Conservation (phyloP, 768 basidiomycete species). For the Trametes elegans region DNA sequence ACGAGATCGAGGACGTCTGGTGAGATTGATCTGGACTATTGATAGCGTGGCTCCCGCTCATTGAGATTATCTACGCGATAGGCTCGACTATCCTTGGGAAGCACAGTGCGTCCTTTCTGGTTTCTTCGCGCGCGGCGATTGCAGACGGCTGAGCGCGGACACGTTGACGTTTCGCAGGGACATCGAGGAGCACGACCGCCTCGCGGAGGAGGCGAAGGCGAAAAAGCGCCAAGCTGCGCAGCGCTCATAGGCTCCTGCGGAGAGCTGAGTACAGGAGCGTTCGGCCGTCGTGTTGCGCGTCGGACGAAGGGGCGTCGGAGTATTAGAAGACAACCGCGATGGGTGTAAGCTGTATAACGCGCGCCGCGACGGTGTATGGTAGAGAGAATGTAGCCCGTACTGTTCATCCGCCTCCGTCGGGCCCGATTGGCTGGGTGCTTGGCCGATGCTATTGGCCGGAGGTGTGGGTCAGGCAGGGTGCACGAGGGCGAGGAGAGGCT, state of each 20-base stretch:
- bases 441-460: slow-evolving; percentile 6
- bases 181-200: slow-evolving; percentile 73
- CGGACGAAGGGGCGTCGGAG: not conserved
- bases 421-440: slow-evolving; percentile 1
- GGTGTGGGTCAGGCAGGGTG: not conserved
- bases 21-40: slow-evolving; percentile 34
- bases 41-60: slow-evolving; percentile 7
- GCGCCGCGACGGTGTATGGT: not conserved
- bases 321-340: not conserved
- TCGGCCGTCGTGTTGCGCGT: not conserved
- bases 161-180: slow-evolving; percentile 57
- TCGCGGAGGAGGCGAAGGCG: slow-evolving; percentile 36
- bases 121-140: not conserved
- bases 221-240: not conserved
- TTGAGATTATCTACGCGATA: slow-evolving; percentile 29
- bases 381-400: not conserved
- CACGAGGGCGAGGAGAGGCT: not conserved
- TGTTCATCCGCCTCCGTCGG: slow-evolving; percentile 1
- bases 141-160: slow-evolving; percentile 9
- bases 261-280: not conserved
- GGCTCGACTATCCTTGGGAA: slow-evolving; percentile 89
- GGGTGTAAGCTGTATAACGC: slow-evolving; percentile 5
- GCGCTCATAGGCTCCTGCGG: not conserved
- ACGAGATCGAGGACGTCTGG: slow-evolving; percentile 73
- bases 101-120: slow-evolving; percentile 48